Conservation (phyloP, 352 stramenopile genomes). For the Phytopythium montanum region DNA sequence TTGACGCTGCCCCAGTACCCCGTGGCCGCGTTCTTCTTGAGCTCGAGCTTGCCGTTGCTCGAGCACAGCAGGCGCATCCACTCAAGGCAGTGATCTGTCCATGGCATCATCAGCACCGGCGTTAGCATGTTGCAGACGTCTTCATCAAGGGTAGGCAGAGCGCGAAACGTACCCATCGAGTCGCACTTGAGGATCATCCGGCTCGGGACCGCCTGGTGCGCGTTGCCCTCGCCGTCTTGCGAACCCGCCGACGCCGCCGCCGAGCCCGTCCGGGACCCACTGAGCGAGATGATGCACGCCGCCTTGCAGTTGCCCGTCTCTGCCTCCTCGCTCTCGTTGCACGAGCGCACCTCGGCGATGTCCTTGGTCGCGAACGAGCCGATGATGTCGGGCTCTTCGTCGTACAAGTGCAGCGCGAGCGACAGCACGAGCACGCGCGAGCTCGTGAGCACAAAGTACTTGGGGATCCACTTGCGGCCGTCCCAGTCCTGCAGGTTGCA, state of each 20-base stretch:
- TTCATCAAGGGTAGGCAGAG: not conserved
- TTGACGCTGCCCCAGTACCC: conserved; percentile 85
- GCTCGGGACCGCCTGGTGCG: conserved; percentile 27
- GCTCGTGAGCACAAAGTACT: conserved; percentile 86
- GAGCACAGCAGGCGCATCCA: conserved; percentile 86
- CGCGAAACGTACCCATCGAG: conserved; percentile 60
- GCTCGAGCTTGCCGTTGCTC: conserved; percentile 82
- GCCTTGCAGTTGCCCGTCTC: conserved; percentile 53
- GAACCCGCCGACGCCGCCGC: conserved; percentile 5
- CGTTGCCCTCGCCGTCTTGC: conserved; percentile 7
- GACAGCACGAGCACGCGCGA: conserved; percentile 79
- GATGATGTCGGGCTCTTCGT: conserved; percentile 84
- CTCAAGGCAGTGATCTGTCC: conserved; percentile 77
- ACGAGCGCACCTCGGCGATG: conserved; percentile 76
- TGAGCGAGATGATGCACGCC: conserved; percentile 59
- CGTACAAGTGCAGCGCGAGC: conserved; percentile 80
- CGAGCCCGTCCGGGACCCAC: conserved; percentile 6
- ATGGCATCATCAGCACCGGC: not conserved
- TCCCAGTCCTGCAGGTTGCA: conserved; percentile 87
- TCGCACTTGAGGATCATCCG: conserved; percentile 79
- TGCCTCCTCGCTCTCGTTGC: conserved; percentile 64
- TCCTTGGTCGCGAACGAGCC: conserved; percentile 79
- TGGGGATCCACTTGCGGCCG: conserved; percentile 83
- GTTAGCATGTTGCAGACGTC: not conserved
- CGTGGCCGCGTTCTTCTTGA: conserved; percentile 87